phyloP scores from a whole-genome alignment of 805 yeast species.

The Candida caryicola region DNA sequence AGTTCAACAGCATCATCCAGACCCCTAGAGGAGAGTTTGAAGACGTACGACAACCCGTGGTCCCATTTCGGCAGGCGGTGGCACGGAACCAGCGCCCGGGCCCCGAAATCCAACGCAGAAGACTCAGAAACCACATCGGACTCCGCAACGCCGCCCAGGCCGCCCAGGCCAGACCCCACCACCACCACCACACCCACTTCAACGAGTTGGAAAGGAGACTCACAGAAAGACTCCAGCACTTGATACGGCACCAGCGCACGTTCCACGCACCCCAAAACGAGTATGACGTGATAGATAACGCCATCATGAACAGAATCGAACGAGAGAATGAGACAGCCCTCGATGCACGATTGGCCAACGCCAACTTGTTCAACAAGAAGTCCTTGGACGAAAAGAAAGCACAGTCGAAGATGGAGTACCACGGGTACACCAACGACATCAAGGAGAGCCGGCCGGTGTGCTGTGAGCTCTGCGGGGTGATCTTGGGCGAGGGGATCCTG shows the following conservation, averaged over 20 bases:
- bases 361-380: conserved; percentile 29
- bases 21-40: background rate
- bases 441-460: conserved; percentile 16
- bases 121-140: background rate
- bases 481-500: conserved; percentile 73
- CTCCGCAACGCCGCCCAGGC: background rate
- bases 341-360: conserved; percentile 31
- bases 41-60: background rate
- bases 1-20: background rate
- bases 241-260: conserved; percentile 3
- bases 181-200: background rate
- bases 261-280: background rate
- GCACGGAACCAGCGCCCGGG: background rate
- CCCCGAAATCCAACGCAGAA: background rate
- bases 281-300: conserved; percentile 18
- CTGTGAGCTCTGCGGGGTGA: conserved; percentile 69
- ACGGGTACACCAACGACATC: conserved; percentile 33
- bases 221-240: background rate
- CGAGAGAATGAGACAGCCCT: conserved; percentile 38
- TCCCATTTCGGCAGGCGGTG: background rate
- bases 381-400: conserved; percentile 28
- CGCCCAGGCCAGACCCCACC: background rate
- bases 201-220: background rate
- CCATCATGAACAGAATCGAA: conserved; percentile 40
- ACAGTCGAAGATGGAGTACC: conserved; percentile 18